Evolutionary conservation across 2,329 filamentous ascomycete genomes (phyloP), one percentile per base, ranked within the genome.

Genomic region (Ophiostoma australiae): DNA sequence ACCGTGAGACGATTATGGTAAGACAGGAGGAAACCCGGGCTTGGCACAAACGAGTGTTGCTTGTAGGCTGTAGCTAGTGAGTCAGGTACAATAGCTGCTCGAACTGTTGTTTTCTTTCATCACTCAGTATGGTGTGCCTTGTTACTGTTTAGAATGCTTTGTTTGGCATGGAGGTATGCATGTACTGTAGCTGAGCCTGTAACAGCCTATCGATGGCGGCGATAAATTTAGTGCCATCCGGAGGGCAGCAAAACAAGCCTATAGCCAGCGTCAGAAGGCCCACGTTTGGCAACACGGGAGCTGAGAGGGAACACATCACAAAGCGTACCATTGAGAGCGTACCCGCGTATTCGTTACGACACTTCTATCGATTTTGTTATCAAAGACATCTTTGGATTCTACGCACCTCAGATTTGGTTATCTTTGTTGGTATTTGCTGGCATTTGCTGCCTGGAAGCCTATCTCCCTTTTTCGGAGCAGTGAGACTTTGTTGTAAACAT

Each of bases 1-100:
- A 58, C 52, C 52, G 52, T 58, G 52, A 58, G 23, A 58, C 52
- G n/a, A 58, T 58, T 58, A 58, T 13, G 52, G 52, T 58, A 58
- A 58, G 52, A 58, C 52, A 58, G 17, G 11, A 27, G 17, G 23
- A 23, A 8, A 58, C 8, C 11, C 52, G 52, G 52, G 20, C 52
- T 58, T 58, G n/a, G 52, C 52, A 58, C 52, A 58, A n/a, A 5
- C 17, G 6, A 17, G 15, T n/a, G 15, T 48, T 48, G 15, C 17
- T 48, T 15, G 15, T 31, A 31, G 27, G 27, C 17, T 48, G 6
- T 20, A n/a, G 44, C 44, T 11, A 39, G 13, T 11, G 37, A 39
- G 44, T 48, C 20, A n/a, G 44, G 20, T 20, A 48, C n/a, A n/a
- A n/a, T 48, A 48, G 1, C 44, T 48, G 17, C 15, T 13, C 17